Evolutionary conservation across 805 yeast species (phyloP).

Genomic region (Wickerhamomyces chaumierensis): DNA sequence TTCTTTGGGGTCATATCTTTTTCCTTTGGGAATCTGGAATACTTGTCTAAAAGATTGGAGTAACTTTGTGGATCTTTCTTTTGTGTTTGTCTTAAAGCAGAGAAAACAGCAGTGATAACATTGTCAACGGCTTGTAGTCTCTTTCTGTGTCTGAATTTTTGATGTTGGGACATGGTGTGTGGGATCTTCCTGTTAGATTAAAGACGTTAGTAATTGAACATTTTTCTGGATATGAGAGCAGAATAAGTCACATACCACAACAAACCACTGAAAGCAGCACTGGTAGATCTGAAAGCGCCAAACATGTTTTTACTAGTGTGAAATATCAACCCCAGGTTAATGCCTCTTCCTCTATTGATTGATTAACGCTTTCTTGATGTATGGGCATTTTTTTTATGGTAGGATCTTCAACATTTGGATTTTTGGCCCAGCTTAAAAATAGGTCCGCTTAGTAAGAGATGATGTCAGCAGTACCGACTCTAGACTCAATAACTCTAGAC

Average conservation of each 20-base stretch:
- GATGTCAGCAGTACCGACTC: too few relatives aligned
- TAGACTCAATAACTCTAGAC: too few relatives aligned
- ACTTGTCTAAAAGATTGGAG: slow-evolving; percentile 18
- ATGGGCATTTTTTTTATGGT: too few relatives aligned
- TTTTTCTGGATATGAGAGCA: not conserved
- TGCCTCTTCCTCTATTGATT: too few relatives aligned
- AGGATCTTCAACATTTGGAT: too few relatives aligned
- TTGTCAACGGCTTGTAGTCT: slow-evolving; percentile 76
- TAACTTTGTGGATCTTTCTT: slow-evolving; percentile 6
- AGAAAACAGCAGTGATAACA: slow-evolving; percentile 55
- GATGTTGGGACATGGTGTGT: slow-evolving; percentile 67
- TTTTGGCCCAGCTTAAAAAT: too few relatives aligned
- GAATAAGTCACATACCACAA: slow-evolving; percentile 38
- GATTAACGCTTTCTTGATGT: too few relatives aligned
- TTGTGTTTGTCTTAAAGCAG: slow-evolving; percentile 26
- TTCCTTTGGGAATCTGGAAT: slow-evolving; percentile 61
- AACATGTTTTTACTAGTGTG: too few relatives aligned
- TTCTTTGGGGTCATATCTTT: slow-evolving; percentile 68
- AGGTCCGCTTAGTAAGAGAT: too few relatives aligned
- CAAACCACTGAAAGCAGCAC: slow-evolving; percentile 55
- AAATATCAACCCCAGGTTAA: too few relatives aligned
- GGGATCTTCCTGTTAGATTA: slow-evolving; percentile 45
- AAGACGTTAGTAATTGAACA: not conserved
- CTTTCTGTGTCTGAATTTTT: slow-evolving; percentile 74
- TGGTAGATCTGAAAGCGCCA: slow-evolving; percentile 61